Evolutionary conservation across 192 early-diverging fungal species (phyloP).

Genomic region (Coemansia sp.): DNA sequence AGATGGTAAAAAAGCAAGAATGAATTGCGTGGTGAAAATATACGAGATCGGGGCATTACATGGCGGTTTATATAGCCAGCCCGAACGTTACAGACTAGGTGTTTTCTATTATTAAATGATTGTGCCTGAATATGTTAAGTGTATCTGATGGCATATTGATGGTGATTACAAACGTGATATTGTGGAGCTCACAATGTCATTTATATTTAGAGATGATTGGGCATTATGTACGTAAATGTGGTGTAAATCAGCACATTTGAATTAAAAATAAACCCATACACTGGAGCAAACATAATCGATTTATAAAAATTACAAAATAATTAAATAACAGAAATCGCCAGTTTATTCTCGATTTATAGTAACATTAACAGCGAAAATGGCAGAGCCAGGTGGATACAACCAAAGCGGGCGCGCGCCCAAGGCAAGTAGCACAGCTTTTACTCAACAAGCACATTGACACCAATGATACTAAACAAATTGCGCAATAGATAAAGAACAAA

Average conservation of each 20-base stretch:
- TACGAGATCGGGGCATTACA: too few species aligned
- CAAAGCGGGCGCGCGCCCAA: conserved; percentile 40
- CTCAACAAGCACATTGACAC: not conserved
- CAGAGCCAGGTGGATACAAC: conserved; percentile 40
- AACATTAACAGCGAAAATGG: conserved; percentile 1
- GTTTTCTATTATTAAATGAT: not conserved
- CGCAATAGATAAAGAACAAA: conserved; percentile 88
- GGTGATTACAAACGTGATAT: too few species aligned
- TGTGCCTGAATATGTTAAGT: not conserved
- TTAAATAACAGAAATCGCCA: not conserved
- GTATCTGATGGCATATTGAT: not conserved
- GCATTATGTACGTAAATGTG: too few species aligned
- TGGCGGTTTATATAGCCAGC: too few species aligned
- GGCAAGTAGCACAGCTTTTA: conserved; percentile 6
- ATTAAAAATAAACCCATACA: not conserved
- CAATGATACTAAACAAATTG: conserved; percentile 6
- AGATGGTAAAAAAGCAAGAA: too few species aligned
- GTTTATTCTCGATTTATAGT: not conserved
- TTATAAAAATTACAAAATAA: not conserved
- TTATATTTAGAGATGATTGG: not conserved
- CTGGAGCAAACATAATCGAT: not conserved
- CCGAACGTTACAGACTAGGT: too few species aligned
- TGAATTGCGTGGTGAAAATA: not conserved
- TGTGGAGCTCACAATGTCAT: not conserved
- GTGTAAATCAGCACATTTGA: too few species aligned